A percentile compares a stretch with the other conserved stretches of the same genome.
Evolutionary conservation across 2,329 filamentous ascomycete species (phyloP).

Genomic region (Nannizziopsis arthrosporioides): DNA sequence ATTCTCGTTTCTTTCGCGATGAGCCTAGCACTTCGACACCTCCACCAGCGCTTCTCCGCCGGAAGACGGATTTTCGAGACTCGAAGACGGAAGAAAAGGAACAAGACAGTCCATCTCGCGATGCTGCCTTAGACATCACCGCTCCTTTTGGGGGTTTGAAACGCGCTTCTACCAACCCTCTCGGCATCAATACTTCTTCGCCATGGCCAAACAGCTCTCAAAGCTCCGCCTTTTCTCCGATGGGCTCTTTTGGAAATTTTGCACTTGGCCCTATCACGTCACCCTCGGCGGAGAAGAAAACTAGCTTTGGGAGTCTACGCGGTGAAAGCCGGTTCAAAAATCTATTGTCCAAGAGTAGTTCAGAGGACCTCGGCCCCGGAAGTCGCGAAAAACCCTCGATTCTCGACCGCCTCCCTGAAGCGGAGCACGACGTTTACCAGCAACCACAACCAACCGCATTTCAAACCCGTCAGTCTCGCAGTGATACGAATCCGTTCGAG

Average conservation of each 20-base stretch:
- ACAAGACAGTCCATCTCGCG: slow-evolving; percentile 29
- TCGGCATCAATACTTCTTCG: slow-evolving; percentile 33
- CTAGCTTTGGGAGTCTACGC: slow-evolving; percentile 52
- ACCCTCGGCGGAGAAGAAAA: slow-evolving; percentile 57
- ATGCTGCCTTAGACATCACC: slow-evolving; percentile 30
- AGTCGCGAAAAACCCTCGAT: slow-evolving; percentile 46
- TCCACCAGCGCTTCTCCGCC: slow-evolving; percentile 48
- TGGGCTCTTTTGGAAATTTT: slow-evolving; percentile 86
- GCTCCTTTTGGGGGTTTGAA: slow-evolving; percentile 45
- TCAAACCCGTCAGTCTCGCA: slow-evolving; percentile 38
- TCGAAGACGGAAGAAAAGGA: slow-evolving; percentile 40
- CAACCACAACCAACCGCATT: slow-evolving; percentile 42
- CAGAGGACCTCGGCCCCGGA: slow-evolving; percentile 48
- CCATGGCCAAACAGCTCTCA: slow-evolving; percentile 48
- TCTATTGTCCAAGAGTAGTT: slow-evolving; percentile 64
- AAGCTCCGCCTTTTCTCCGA: slow-evolving; percentile 53
- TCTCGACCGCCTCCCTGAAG: slow-evolving; percentile 44
- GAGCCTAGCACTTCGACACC: slow-evolving; percentile 48
- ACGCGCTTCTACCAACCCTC: slow-evolving; percentile 44
- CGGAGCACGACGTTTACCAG: slow-evolving; percentile 36
- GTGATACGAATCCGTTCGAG: slow-evolving; percentile 41
- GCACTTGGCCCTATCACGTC: slow-evolving; percentile 47
- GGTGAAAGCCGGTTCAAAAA: slow-evolving; percentile 79
- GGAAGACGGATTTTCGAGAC: slow-evolving; percentile 52
- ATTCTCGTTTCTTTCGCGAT: slow-evolving; percentile 38